Percentiles rank a stretch among this genome's conserved stretches.
phyloP scores from a whole-genome alignment of 805 yeast species.

The Saccharomycopsis guyanensis region DNA sequence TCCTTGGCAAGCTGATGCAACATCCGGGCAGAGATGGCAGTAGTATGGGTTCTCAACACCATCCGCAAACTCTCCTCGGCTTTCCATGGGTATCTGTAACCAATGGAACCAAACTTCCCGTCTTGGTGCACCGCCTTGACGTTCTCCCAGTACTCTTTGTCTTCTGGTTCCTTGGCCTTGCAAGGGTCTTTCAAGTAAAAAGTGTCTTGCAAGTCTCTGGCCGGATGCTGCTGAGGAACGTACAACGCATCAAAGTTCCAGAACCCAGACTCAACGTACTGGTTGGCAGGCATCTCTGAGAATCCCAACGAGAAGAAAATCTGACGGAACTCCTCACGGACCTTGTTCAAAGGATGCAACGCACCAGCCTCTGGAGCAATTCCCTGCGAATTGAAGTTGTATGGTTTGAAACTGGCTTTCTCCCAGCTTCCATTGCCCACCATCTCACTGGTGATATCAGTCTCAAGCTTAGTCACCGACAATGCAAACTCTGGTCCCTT shows the following conservation, averaged over 20 bases:
- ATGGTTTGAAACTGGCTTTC: slow-evolving; percentile 79
- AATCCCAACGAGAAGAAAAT: slow-evolving; percentile 97
- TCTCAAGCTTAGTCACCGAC: slow-evolving; percentile 73
- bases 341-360: slow-evolving; percentile 92
- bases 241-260: slow-evolving; percentile 97
- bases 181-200: slow-evolving; percentile 93
- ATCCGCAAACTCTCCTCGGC: slow-evolving; percentile 82
- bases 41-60: slow-evolving; percentile 95
- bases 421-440: slow-evolving; percentile 76
- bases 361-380: slow-evolving; percentile 82
- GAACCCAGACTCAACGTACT: slow-evolving; percentile 95
- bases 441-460: slow-evolving; percentile 95
- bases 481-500: slow-evolving; percentile 84
- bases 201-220: slow-evolving; percentile 97
- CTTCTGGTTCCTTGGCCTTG: slow-evolving; percentile 75
- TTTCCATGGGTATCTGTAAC: slow-evolving; percentile 98
- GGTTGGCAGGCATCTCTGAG: slow-evolving; percentile 98
- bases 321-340: slow-evolving; percentile 95
- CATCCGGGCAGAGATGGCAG: slow-evolving; percentile 87
- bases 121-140: slow-evolving; percentile 78
- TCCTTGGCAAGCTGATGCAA: slow-evolving; percentile 78
- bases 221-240: slow-evolving; percentile 99
- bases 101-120: slow-evolving; percentile 91
- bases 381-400: slow-evolving; percentile 95
- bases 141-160: slow-evolving; percentile 67